Evolutionary conservation across 2,329 filamentous ascomycete species (phyloP), one percentile per base, ranked within the genome.

Genomic region (Colletotrichum godetiae): DNA sequence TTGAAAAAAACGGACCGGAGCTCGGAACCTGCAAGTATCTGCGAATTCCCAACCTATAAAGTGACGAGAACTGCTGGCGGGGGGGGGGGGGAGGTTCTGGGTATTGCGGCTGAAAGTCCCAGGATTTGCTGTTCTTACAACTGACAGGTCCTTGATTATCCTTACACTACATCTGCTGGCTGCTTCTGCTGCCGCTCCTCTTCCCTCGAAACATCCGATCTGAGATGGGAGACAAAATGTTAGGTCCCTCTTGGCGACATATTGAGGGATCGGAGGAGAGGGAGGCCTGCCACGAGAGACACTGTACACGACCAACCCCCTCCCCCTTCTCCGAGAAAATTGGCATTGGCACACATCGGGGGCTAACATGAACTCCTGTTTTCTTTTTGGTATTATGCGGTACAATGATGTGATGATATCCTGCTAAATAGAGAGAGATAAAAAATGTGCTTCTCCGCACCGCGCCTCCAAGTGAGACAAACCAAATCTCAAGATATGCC

Each of bases 401-500:
- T 46, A 68, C 59, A 56, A 13, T 46, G 35, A 35, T 37, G 42
- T 49, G 27, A 65, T 70, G 27, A 65, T 70, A 69, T 73, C 67
- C 52, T 59, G 63, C 31, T 59, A 58, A 33, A 19, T 27, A 27
- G 27, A 27, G 27, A 27, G 27, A 29, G 27, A 29, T 29, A 29
- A 19, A 42, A 19, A 8, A 33, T 11, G 61, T 42, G 15, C 62
- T 35, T 69, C 22, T 49, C 42, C 55, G 19, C 58, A 37, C 52
- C 19, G 37, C 37, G 27, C 37, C 37, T 13, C 63, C 58, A 19
- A 27, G 61, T 59, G 56, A 64, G 70, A 70, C 60, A 42, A 15
- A 42, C 49, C 22, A 12, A 19, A 62, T 42, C n/a, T 58, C 65
- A 63, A 61, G 58, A 65, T 70, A 70, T 73, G 70, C 61, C 70